These are phyloP conservation scores for Boechera stricta DNA, from an alignment of 345 rosid genomes.

Conservation along the genomic window DNA sequence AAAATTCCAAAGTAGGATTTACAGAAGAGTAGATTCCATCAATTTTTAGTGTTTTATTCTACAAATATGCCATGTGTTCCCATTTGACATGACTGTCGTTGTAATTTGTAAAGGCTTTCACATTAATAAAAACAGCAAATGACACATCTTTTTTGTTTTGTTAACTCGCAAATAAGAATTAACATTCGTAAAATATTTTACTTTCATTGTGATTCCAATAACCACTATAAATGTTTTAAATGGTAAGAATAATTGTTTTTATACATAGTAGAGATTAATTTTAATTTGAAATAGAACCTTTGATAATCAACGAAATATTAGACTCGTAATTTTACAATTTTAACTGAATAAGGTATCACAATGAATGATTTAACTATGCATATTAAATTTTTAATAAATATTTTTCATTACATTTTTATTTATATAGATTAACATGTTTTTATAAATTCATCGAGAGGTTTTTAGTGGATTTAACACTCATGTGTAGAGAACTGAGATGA, in stretches of 20 bases:
- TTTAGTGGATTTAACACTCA: not conserved
- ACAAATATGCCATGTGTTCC: not conserved
- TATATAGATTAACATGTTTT: not conserved
- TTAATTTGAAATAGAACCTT: too few species aligned
- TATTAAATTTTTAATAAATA: not conserved
- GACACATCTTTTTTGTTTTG: not conserved
- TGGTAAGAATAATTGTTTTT: too few species aligned
- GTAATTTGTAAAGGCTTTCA: not conserved
- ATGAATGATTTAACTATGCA: not conserved
- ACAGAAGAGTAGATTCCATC: not conserved
- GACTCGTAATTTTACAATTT: too few species aligned
- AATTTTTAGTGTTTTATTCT: not conserved
- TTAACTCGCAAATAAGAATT: not conserved
- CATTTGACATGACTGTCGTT: not conserved
- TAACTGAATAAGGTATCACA: not conserved
- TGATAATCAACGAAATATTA: too few species aligned
- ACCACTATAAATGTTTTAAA: not conserved
- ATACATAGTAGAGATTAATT: too few species aligned
- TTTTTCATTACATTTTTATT: not conserved
- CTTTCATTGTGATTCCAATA: not conserved
- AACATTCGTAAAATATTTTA: not conserved
- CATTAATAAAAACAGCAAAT: not conserved
- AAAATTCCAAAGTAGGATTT: not conserved
- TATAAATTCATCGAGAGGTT: not conserved
- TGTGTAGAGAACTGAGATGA: too few species aligned